Conservation (phyloP, 352 stramenopile species). For the Phytopythium aichiense region DNA sequence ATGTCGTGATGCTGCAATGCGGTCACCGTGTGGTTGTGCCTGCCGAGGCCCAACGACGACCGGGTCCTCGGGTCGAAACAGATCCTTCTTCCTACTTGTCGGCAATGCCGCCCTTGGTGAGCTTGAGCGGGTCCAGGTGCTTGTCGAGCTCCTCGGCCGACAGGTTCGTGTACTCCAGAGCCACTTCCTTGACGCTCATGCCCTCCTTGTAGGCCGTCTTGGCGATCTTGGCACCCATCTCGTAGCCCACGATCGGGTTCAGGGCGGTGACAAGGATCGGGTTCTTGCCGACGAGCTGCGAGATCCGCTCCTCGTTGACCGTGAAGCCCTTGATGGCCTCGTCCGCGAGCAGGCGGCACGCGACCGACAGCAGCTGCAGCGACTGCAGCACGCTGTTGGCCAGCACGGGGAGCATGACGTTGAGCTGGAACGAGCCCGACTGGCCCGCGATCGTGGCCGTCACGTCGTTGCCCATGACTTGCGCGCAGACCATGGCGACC, state of each 20-base stretch:
- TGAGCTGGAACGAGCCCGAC: slow-evolving; percentile 52
- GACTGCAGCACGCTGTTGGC: slow-evolving; percentile 48
- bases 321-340: slow-evolving; percentile 39
- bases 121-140: slow-evolving; percentile 40
- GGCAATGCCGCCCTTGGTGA: slow-evolving; percentile 40
- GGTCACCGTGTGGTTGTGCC: too few relatives aligned
- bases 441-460: slow-evolving; percentile 45
- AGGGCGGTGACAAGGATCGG: slow-evolving; percentile 57
- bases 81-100: slow-evolving; percentile 11
- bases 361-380: slow-evolving; percentile 33
- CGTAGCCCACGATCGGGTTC: slow-evolving; percentile 56
- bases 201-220: slow-evolving; percentile 59
- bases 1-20: not conserved
- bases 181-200: slow-evolving; percentile 43
- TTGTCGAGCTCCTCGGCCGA: slow-evolving; percentile 50
- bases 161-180: slow-evolving; percentile 35
- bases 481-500: slow-evolving; percentile 52
- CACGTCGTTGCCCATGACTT: slow-evolving; percentile 57
- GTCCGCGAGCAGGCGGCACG: slow-evolving; percentile 35
- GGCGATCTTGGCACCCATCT: slow-evolving; percentile 50
- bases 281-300: slow-evolving; percentile 46
- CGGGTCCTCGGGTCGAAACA: too few relatives aligned
- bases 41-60: too few relatives aligned
- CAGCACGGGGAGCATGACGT: slow-evolving; percentile 58
- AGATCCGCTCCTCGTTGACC: slow-evolving; percentile 38